Conservation (phyloP, 2,329 filamentous ascomycete genomes). For the Thelonectria discophora region DNA sequence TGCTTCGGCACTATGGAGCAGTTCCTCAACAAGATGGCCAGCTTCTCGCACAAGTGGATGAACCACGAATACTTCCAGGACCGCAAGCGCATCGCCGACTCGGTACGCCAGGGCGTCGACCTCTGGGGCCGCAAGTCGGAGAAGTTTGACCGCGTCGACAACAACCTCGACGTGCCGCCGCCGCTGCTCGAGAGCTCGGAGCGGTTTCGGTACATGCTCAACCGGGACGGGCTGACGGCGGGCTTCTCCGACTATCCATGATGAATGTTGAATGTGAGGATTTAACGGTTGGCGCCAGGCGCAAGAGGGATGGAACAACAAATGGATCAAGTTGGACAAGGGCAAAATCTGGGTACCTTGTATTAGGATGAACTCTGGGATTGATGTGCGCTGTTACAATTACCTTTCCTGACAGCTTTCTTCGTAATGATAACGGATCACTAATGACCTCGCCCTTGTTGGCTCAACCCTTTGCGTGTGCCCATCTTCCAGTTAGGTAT, state of each 20-base stretch:
- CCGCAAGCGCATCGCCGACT: conserved; percentile 57
- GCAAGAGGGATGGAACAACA: conserved; percentile 2
- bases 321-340: not conserved
- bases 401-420: not conserved
- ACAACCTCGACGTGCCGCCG: conserved; percentile 62
- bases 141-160: conserved; percentile 57
- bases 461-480: not conserved
- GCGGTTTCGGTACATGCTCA: conserved; percentile 56
- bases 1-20: conserved; percentile 67
- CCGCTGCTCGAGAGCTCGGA: conserved; percentile 53
- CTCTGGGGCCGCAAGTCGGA: conserved; percentile 62
- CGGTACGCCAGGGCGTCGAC: conserved; percentile 62
- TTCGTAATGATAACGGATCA: not conserved
- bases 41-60: conserved; percentile 64
- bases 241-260: conserved; percentile 58
- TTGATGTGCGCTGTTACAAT: not conserved
- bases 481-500: not conserved
- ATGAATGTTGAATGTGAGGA: conserved; percentile 11
- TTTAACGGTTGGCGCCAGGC: conserved; percentile 1
- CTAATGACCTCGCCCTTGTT: not conserved
- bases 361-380: not conserved
- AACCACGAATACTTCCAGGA: conserved; percentile 61
- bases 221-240: conserved; percentile 56
- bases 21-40: conserved; percentile 64
- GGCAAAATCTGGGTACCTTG: conserved; percentile 3